Conservation (phyloP, 495 filamentous ascomycete genomes). For the Oleoguttula mirabilis region DNA sequence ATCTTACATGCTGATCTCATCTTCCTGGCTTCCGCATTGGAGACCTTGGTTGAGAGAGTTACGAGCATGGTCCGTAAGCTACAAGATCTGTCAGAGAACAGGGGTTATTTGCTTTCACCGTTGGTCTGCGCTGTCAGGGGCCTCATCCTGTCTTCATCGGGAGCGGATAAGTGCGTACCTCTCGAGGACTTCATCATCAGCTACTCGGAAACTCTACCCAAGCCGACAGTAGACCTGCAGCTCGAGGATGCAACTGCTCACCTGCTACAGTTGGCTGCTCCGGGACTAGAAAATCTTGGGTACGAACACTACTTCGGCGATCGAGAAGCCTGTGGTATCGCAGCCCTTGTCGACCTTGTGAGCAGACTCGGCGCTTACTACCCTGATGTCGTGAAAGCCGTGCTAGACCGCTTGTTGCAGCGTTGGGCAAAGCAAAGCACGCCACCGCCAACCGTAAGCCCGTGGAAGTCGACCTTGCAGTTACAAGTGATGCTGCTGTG, state of each 20-base stretch:
- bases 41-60: slow-evolving; percentile 1
- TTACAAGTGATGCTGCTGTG: slow-evolving; percentile 35
- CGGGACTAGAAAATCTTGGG: slow-evolving; percentile 5
- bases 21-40: not conserved
- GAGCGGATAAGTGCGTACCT: slow-evolving; percentile 14
- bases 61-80: slow-evolving; percentile 11
- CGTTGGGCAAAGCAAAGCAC: slow-evolving; percentile 32
- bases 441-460: slow-evolving; percentile 31
- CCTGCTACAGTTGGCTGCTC: slow-evolving; percentile 17
- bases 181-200: slow-evolving; percentile 23
- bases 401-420: slow-evolving; percentile 28
- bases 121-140: slow-evolving; percentile 22
- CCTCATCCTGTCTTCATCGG: slow-evolving; percentile 12
- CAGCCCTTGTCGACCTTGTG: slow-evolving; percentile 34
- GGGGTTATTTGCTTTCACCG: slow-evolving; percentile 24
- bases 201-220: slow-evolving; percentile 26
- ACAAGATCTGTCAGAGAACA: slow-evolving; percentile 19
- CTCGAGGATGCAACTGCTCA: slow-evolving; percentile 25
- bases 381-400: slow-evolving; percentile 10
- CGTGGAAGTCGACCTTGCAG: slow-evolving; percentile 35
- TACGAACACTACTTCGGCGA: slow-evolving; percentile 34
- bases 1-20: slow-evolving; percentile 24
- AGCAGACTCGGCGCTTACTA: slow-evolving; percentile 27
- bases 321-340: slow-evolving; percentile 29
- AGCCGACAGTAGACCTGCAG: slow-evolving; percentile 27